These are phyloP conservation scores for Verticillium isaacii DNA, from an alignment of 2,329 filamentous ascomycete genomes.

Conservation along the genomic window DNA sequence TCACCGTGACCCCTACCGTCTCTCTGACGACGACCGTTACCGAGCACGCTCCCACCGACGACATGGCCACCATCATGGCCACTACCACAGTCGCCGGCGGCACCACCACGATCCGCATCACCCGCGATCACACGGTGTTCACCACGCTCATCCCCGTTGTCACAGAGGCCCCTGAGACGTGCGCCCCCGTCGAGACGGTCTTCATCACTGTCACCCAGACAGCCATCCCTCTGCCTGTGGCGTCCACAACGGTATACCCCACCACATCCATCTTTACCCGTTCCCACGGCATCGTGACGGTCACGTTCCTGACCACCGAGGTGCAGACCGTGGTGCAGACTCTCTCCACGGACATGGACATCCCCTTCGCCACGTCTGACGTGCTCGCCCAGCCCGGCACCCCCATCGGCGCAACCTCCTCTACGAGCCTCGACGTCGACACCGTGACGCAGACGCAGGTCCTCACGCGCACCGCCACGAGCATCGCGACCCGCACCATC, in stretches of 20 bases:
- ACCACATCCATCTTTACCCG: neutral
- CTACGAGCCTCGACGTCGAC: neutral
- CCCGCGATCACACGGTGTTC: conserved; percentile 4
- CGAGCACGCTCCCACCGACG: conserved; percentile 2
- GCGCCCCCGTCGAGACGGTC: neutral
- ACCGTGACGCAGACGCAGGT: conserved; percentile 2
- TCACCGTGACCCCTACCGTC: conserved; percentile 6
- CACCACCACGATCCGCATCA: conserved; percentile 6
- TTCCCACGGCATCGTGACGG: neutral
- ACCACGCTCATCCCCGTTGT: neutral
- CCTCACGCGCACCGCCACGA: conserved; percentile 2
- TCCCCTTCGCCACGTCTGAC: neutral
- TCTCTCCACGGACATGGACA: neutral
- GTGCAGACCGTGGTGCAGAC: neutral
- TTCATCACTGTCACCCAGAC: neutral
- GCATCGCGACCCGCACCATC: neutral
- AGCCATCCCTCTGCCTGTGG: neutral
- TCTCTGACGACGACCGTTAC: conserved; percentile 5
- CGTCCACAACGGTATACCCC: neutral
- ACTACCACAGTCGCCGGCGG: neutral
- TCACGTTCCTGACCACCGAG: neutral
- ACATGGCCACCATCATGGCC: neutral
- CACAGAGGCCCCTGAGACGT: neutral
- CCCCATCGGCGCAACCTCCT: neutral
- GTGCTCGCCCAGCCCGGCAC: neutral